Evolutionary conservation across 2,329 filamentous ascomycete species (phyloP).

Genomic region (Leptographium wingfieldii): DNA sequence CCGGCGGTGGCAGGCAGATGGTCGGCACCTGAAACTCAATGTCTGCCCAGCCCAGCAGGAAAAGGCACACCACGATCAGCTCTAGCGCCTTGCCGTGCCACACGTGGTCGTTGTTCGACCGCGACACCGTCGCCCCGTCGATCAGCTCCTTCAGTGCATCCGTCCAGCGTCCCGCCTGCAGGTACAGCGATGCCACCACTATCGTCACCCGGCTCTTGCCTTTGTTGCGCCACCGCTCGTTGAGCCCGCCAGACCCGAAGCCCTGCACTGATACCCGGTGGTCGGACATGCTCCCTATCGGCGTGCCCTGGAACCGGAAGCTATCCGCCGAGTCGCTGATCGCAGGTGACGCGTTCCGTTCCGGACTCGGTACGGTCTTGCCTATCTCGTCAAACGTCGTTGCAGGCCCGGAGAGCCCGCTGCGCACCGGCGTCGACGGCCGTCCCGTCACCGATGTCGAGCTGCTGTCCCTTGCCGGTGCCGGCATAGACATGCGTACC

Average conservation of each 20-base stretch:
- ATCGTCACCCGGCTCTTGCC: conserved; percentile 70
- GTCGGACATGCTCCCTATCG: conserved; percentile 15
- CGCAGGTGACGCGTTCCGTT: conserved; percentile 20
- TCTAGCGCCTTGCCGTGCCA: conserved; percentile 97
- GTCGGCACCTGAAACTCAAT: conserved; percentile 68
- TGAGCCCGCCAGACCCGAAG: conserved; percentile 57
- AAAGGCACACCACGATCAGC: conserved; percentile 66
- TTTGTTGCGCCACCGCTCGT: conserved; percentile 67
- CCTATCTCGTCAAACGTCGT: conserved; percentile 35
- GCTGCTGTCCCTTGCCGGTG: conserved; percentile 35
- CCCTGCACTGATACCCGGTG: conserved; percentile 55
- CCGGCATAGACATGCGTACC: conserved; percentile 72
- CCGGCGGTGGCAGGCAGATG: conserved; percentile 39
- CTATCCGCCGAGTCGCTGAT: conserved; percentile 20
- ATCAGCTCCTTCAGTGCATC: conserved; percentile 76
- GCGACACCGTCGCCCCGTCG: conserved; percentile 66
- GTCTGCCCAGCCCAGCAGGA: conserved; percentile 74
- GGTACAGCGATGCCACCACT: conserved; percentile 71
- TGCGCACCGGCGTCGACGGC: conserved; percentile 38
- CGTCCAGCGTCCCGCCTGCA: conserved; percentile 80
- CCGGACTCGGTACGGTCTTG: conserved; percentile 25
- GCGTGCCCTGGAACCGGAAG: conserved; percentile 34
- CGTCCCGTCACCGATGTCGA: conserved; percentile 33
- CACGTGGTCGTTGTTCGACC: conserved; percentile 77
- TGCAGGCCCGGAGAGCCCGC: conserved; percentile 34